Conservation (phyloP, 106 monocot species). For the Cymbidium sinense region DNA sequence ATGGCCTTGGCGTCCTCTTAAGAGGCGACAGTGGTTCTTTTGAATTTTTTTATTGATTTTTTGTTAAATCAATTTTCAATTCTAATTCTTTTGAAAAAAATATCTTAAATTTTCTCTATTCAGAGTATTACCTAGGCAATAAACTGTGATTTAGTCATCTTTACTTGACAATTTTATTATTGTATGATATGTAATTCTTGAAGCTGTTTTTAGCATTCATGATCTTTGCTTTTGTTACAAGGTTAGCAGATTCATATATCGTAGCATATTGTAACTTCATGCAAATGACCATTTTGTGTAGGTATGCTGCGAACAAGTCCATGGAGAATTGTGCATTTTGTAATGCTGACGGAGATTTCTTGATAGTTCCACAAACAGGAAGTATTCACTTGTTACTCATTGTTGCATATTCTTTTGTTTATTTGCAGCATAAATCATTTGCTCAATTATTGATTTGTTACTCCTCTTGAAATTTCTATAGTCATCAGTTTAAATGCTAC, state of each 20-base stretch:
- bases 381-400: slow-evolving; percentile 31
- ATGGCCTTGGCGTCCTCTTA: too few relatives aligned
- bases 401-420: neutral
- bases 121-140: too few relatives aligned
- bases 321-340: slow-evolving; percentile 88
- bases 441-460: neutral
- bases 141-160: neutral
- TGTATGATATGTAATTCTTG: neutral
- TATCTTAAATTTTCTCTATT: too few relatives aligned
- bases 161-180: neutral
- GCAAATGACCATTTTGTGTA: slow-evolving; percentile 24
- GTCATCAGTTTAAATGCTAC: neutral
- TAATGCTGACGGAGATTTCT: slow-evolving; percentile 98
- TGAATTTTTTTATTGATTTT: too few relatives aligned
- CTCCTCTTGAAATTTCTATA: neutral
- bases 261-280: neutral
- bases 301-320: slow-evolving; percentile 92
- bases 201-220: neutral
- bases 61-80: too few relatives aligned
- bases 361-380: slow-evolving; percentile 89
- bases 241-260: neutral
- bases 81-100: too few relatives aligned
- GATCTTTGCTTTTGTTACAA: neutral
- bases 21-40: too few relatives aligned
- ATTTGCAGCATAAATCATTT: neutral